Percentiles rank a stretch among this genome's conserved stretches.
Evolutionary conservation across 2,329 filamentous ascomycete species (phyloP).

Genomic region (Trichoderma endophyticum): DNA sequence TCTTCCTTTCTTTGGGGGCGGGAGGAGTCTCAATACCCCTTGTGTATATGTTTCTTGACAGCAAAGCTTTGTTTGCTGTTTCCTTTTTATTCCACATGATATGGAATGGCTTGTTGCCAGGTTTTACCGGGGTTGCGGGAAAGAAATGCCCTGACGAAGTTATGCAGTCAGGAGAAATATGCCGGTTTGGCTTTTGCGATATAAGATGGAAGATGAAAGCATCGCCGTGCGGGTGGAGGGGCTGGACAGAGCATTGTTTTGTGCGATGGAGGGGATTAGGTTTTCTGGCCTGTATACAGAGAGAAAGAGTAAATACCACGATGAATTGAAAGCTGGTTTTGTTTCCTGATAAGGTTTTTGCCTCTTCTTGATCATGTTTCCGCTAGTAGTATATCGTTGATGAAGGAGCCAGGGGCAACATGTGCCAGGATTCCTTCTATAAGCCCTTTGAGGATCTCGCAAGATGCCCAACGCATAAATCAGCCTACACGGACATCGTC

Average conservation of each 20-base stretch:
- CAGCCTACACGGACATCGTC: not conserved
- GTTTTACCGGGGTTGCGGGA: not conserved
- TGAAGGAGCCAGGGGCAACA: not conserved
- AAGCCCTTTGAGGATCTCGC: not conserved
- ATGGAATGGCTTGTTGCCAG: constrained; percentile 2
- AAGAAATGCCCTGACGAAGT: constrained; percentile 17
- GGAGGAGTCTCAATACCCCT: constrained; percentile 19
- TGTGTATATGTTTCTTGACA: constrained; percentile 13
- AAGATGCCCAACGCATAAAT: not conserved
- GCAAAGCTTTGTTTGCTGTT: constrained; percentile 1
- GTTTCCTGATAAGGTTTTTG: not conserved
- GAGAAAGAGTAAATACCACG: constrained; percentile 2
- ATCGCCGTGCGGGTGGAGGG: not conserved
- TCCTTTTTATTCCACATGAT: constrained; percentile 11
- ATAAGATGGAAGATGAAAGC: not conserved
- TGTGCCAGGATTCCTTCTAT: not conserved
- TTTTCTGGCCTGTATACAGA: not conserved
- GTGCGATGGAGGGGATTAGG: not conserved
- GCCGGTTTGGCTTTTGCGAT: not conserved
- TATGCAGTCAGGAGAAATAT: constrained; percentile 17
- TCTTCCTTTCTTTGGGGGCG: not conserved
- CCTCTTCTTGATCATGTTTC: not conserved
- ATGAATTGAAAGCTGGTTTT: not conserved
- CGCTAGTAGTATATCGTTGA: not conserved
- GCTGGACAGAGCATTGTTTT: not conserved